Evolutionary conservation across 2,329 filamentous ascomycete species (phyloP), one percentile per base, ranked within the genome.

Genomic region (Coniochaeta ligniaria): DNA sequence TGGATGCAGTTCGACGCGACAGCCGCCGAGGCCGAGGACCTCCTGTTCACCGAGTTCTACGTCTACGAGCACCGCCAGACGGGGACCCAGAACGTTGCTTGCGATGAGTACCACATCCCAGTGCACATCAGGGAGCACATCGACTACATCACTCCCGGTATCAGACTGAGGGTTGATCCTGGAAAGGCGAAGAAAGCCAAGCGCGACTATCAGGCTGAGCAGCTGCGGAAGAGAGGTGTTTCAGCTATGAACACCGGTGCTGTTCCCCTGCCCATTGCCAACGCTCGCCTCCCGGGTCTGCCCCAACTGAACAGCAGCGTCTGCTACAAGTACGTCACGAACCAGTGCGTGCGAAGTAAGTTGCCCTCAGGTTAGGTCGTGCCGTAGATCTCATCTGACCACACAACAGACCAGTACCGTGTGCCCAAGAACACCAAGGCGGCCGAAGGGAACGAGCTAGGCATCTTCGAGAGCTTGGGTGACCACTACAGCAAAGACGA

Each of bases 71-170:
- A 80, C 62, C 31, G 62, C 12, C 61, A 68, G 6, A 73, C 72
- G 1, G 75, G 75, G 1, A 70, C 69, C 36, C 68, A 69, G 58
- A 72, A 73, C 45, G 67, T 76, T 38, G 75, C 73, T 26, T 76
- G 73, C 43, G 71, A 74, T 28, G 71, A 72, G 64, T 83, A 83
- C 64, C 78, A 80, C 61, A 68, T 83, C 6, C 80, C 80, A 3
- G 69, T 73, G 20, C 68, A 76, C 36, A 62, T 83, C 26, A 71
- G 73, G 57, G 64, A 72, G 17, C 78, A 83, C 60, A 73, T 83
- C 59, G 81, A 83, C 68, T 83, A 82, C 66, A 77, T 84, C 50
- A 83, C 77, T 5, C 81, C 81, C 0, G 80, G 80, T 4, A 75
- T 82, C 62, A 79, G 78, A 63, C 72, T 83, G n/a, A 69, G 70